Base-by-base conservation (phyloP, 2,329 filamentous ascomycete genomes). In the Fusarium sublunatum region DNA sequence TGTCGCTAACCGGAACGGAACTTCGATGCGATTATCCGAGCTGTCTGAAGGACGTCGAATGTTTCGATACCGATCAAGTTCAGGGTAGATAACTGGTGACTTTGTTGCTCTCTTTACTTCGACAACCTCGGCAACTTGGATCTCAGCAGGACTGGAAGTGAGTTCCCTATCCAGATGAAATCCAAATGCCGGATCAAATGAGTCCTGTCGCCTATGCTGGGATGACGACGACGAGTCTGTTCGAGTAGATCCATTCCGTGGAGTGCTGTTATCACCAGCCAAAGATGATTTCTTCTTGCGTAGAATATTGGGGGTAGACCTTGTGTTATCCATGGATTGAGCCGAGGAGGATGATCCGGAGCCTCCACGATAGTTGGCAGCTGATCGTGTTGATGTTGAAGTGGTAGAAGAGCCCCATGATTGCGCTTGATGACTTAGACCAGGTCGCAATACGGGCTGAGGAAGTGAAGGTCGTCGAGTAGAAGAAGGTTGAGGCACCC, bases 31-130 rank as follows among this genome's bases (percentile, higher is more conserved):
- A 61, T 47, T 72, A 72, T 65, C 75, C 62, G 64, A 68, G n/a
- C 73, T 70, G n/a, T 70, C 68, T 11, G 72, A 69, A 1, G 77
- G 78, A 6, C 77, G 76, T 46, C 78, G 75, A 45, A 81, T 71
- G 51, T 82, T 77, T 62, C 84, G 79, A 69, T 89, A 89, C 29
- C 86, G 81, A 70, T 89, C 86, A 15, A 89, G 73, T 64, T 89
- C 86, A 2, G 86, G 86, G 61, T 85, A 86, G 51, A 85, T 81
- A 11, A 78, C 79, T 35, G 81, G 77, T 7, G 79, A 74, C 22
- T 80, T 80, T 7, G 74, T 70, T 24, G 75, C 70, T 38, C 74
- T 77, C 31, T 75, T 73, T 31, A 77, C 65, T 36, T 84, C 81
- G 22, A 78, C 59, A n/a, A 72, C 72, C 35, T 81, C 80, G 8